These are phyloP conservation scores for Scortechinia acanthostroma DNA, from an alignment of 2,329 filamentous ascomycete genomes.

Conservation along the genomic window DNA sequence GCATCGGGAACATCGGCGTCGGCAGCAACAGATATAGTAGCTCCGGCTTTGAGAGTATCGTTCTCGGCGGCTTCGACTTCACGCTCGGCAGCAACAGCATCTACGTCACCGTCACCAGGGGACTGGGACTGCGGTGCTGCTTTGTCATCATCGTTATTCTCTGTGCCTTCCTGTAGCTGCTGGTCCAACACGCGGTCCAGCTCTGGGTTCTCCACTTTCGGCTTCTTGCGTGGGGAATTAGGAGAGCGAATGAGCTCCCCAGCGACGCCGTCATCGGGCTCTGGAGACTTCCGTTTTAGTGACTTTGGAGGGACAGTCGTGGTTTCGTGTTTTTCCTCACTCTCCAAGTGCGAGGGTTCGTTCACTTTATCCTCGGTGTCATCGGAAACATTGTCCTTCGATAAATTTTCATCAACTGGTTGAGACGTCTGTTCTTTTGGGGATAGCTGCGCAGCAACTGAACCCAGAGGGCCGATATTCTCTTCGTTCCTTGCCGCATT, in stretches of 20 bases:
- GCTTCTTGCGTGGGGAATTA: conserved; percentile 13
- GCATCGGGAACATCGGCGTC: too few relatives aligned
- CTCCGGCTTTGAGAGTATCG: too few relatives aligned
- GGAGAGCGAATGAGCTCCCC: neutral
- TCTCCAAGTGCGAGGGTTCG: neutral
- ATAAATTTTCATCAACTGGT: neutral
- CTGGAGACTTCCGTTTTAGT: neutral
- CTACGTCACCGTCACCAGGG: too few relatives aligned
- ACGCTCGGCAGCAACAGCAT: too few relatives aligned
- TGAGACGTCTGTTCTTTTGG: neutral
- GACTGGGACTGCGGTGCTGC: conserved; percentile 8
- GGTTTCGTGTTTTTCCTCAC: neutral
- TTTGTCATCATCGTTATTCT: conserved; percentile 9
- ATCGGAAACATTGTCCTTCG: neutral
- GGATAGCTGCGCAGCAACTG: too few relatives aligned
- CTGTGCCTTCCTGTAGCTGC: conserved; percentile 12
- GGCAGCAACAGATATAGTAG: too few relatives aligned
- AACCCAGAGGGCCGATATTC: too few relatives aligned
- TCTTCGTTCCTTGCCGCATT: neutral
- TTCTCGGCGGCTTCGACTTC: too few relatives aligned
- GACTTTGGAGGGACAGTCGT: too few relatives aligned
- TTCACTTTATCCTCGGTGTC: neutral
- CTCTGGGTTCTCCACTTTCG: conserved; percentile 18
- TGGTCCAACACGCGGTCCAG: conserved; percentile 11
- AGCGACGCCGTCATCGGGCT: neutral